Percentiles rank a stretch among this genome's conserved stretches.
Conservation (phyloP, 1,284 basidiomycete genomes). For the Entoloma clypeatum region DNA sequence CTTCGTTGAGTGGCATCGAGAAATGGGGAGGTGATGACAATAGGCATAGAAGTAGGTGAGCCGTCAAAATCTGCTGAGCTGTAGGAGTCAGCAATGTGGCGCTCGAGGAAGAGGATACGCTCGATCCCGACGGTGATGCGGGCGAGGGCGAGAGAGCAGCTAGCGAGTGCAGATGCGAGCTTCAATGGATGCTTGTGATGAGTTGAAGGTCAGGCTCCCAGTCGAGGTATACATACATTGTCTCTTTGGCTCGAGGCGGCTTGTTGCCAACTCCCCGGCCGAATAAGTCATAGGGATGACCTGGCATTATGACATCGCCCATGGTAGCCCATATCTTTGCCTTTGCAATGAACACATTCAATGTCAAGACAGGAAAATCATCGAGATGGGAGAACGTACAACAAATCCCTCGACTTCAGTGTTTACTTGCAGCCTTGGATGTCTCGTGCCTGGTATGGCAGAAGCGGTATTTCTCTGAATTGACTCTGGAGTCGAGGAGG, state of each 20-base stretch:
- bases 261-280: constrained; percentile 26
- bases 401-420: constrained; percentile 58
- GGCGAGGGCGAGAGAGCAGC: constrained; percentile 39
- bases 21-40: constrained; percentile 49
- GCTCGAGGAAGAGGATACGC: constrained; percentile 41
- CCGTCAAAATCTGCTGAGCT: constrained; percentile 65
- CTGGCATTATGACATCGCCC: constrained; percentile 60
- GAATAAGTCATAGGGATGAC: constrained; percentile 39
- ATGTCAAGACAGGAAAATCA: neutral
- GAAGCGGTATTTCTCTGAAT: neutral
- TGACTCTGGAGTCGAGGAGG: neutral
- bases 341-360: constrained; percentile 30
- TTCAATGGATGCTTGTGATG: constrained; percentile 23
- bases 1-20: constrained; percentile 55
- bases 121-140: constrained; percentile 45
- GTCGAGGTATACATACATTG: constrained; percentile 46
- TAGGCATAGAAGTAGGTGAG: constrained; percentile 56
- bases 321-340: constrained; percentile 64
- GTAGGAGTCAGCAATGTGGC: constrained; percentile 35
- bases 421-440: constrained; percentile 40
- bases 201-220: constrained; percentile 9
- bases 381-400: constrained; percentile 26
- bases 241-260: constrained; percentile 56
- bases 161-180: constrained; percentile 50
- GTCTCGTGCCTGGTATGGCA: constrained; percentile 15